phyloP scores from a whole-genome alignment of 352 stramenopile genomes.

The Pythium grandisporangium region DNA sequence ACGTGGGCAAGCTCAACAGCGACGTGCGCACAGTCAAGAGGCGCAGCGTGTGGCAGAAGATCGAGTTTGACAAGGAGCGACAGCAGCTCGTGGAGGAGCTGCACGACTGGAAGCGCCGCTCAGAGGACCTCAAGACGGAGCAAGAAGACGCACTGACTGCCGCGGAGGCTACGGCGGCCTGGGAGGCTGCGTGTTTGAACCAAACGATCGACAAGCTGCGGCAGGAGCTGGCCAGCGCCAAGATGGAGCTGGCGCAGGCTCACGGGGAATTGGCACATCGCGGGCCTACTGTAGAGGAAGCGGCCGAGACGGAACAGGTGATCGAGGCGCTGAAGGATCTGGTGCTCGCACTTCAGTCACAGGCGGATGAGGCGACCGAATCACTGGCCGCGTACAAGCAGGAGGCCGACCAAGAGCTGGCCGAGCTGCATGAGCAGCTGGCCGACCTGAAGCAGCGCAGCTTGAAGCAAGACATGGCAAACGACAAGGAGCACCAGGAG shows the following conservation, averaged over 20 bases:
- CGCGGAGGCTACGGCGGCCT: slow-evolving; percentile 11
- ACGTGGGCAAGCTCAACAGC: slow-evolving; percentile 14
- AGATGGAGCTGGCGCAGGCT: slow-evolving; percentile 7
- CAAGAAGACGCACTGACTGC: slow-evolving; percentile 8
- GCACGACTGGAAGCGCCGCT: slow-evolving; percentile 11
- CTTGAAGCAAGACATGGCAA: slow-evolving; percentile 6
- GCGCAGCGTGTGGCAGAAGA: slow-evolving; percentile 15
- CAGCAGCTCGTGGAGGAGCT: slow-evolving; percentile 15
- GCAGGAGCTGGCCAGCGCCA: slow-evolving; percentile 5
- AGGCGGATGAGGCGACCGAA: slow-evolving; percentile 7
- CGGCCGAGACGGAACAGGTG: slow-evolving; percentile 11
- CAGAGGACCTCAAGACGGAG: slow-evolving; percentile 8
- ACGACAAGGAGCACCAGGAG: slow-evolving; percentile 12
- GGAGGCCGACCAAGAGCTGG: slow-evolving; percentile 1
- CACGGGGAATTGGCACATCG: slow-evolving; percentile 11
- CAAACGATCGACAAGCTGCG: slow-evolving; percentile 15
- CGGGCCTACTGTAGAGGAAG: slow-evolving; percentile 2
- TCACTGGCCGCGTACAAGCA: slow-evolving; percentile 5
- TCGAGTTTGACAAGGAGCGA: slow-evolving; percentile 17
- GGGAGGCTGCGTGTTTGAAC: slow-evolving; percentile 14
- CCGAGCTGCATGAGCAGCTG: slow-evolving; percentile 1
- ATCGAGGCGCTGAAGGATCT: slow-evolving; percentile 12
- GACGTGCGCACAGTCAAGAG: slow-evolving; percentile 16
- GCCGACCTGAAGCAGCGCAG: slow-evolving; percentile 8
- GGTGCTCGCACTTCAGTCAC: slow-evolving; percentile 10